Evolutionary conservation across 805 yeast genomes (phyloP), one percentile per base, ranked within the genome.

Genomic region (Starmerella bacillaris): DNA sequence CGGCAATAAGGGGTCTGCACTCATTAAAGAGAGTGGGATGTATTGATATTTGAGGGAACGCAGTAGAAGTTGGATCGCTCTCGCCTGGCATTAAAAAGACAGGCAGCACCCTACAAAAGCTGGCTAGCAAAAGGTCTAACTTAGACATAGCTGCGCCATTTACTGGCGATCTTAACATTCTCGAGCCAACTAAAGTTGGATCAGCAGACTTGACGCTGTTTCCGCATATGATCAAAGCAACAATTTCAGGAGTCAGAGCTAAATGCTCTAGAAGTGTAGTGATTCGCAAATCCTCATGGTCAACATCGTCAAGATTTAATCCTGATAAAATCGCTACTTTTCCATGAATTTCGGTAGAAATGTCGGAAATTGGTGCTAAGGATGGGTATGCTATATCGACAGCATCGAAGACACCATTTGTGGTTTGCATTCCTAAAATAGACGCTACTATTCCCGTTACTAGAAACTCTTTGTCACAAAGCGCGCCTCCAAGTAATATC

Each of bases 361-460:
- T n/a, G n/a, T n/a, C n/a, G n/a, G n/a, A n/a, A n/a, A n/a, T n/a
- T n/a, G n/a, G n/a, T n/a, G n/a, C n/a, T n/a, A n/a, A n/a, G n/a
- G n/a, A n/a, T 0, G 96, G 93, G 45, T 71, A 77, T 2, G 68
- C 68, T 2, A 84, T 61, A 50, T 84, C 96, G 45, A 79, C 68
- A 4, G 80, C 79, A 39, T 77, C 78, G 54, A 89, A 84, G 2
- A 74, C 63, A 3, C 96, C 96, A 0, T 83, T 73, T 31, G 68
- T 72, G 6, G 77, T 64, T 51, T 84, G 94, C 59, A 79, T 72
- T 1, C 98, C 98, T 8, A 83, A 53, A 1, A 83, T 67, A 0
- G 86, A 96, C 5, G 83, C 70, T 0, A 84, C 75, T n/a, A 73
- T 67, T 3, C 98, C 98, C 0, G 95, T 89, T 0, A 84, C 92